A percentile compares a stretch with the other conserved stretches of the same genome.
phyloP scores from a whole-genome alignment of 306 rosid species.

The Cajanus cajan region DNA sequence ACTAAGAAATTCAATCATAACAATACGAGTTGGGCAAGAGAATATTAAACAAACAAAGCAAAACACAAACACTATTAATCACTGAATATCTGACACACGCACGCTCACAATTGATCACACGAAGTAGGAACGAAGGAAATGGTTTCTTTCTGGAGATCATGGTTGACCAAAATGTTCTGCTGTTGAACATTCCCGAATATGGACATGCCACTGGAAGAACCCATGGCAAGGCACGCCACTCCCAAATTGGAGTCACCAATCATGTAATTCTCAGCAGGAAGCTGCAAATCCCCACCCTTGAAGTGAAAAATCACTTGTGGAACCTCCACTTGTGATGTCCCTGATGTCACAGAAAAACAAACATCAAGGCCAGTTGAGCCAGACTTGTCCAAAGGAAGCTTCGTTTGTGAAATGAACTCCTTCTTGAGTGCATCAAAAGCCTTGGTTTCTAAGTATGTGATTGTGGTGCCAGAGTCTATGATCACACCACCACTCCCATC shows the following conservation, averaged over 20 bases:
- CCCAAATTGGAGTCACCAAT: conserved; percentile 50
- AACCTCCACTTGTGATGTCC: conserved; percentile 33
- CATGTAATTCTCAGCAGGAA: conserved; percentile 65
- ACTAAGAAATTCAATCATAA: conserved; percentile 30
- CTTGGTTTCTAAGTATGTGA: conserved; percentile 50
- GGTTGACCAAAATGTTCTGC: conserved; percentile 52
- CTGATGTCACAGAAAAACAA: conserved; percentile 61
- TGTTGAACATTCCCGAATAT: conserved; percentile 65
- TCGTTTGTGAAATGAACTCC: conserved; percentile 58
- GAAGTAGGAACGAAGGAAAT: conserved; percentile 41
- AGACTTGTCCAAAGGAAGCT: conserved; percentile 42
- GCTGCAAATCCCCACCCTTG: conserved; percentile 62
- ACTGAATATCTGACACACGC: not conserved
- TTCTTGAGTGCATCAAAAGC: conserved; percentile 47
- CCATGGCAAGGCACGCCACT: conserved; percentile 81
- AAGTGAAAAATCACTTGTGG: conserved; percentile 76
- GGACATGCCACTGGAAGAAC: conserved; percentile 59
- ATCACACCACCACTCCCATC: conserved; percentile 83
- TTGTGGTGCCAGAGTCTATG: conserved; percentile 90
- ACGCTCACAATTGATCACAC: conserved; percentile 39
- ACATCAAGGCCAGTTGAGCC: conserved; percentile 61
- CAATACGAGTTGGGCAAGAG: conserved; percentile 4
- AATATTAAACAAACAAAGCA: not conserved
- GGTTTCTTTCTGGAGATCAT: conserved; percentile 46
- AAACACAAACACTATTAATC: not conserved